Percentiles rank a stretch among this genome's conserved stretches.
Conservation (phyloP, 495 filamentous ascomycete genomes). For the Aspergillus funiculosus region DNA sequence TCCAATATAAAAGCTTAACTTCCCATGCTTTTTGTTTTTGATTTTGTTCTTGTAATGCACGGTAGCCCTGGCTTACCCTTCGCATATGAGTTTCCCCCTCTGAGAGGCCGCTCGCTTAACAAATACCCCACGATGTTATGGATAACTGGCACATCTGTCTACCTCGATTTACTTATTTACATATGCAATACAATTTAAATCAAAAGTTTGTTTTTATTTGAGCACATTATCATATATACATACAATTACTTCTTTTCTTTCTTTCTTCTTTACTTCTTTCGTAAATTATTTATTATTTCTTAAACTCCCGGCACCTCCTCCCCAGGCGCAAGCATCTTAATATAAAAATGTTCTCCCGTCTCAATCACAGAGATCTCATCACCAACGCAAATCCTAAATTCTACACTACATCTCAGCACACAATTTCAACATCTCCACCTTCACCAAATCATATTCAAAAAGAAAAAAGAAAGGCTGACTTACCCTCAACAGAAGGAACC, state of each 20-base stretch:
- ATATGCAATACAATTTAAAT: no score
- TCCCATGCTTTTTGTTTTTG: background rate
- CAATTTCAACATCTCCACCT: background rate
- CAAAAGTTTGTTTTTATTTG: no score
- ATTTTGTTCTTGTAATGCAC: background rate
- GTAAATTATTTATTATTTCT: background rate
- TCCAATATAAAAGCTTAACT: slow-evolving; percentile 2
- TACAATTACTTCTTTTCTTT: no score
- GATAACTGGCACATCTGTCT: no score
- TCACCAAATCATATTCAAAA: background rate
- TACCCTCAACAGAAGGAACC: slow-evolving; percentile 48
- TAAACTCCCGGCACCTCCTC: slow-evolving; percentile 36
- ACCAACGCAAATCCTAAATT: slow-evolving; percentile 50
- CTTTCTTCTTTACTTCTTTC: background rate
- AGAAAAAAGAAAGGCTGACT: slow-evolving; percentile 5
- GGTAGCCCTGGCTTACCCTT: background rate
- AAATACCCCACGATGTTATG: no score
- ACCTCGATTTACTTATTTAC: no score
- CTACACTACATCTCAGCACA: slow-evolving; percentile 12
- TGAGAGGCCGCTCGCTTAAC: no score
- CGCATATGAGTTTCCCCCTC: background rate
- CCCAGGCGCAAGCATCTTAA: slow-evolving; percentile 43
- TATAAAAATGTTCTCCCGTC: slow-evolving; percentile 58
- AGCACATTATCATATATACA: no score
- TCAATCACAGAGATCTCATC: slow-evolving; percentile 57